Conservation (phyloP, 2,329 filamentous ascomycete species). For the Fusarium newnesense region DNA sequence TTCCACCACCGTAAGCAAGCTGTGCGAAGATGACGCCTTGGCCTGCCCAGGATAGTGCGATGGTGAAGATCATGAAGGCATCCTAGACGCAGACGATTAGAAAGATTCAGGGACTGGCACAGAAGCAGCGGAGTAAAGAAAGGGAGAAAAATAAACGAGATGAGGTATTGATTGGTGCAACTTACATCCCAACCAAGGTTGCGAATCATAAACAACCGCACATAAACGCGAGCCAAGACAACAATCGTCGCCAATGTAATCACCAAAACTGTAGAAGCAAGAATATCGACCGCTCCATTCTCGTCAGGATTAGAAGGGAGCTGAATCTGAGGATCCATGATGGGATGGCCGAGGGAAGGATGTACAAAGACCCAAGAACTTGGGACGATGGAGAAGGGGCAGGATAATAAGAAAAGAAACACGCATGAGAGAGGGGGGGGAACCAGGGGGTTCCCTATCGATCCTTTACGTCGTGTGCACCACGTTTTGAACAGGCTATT, state of each 20-base stretch:
- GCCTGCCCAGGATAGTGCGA: conserved; percentile 50
- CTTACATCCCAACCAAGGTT: conserved; percentile 59
- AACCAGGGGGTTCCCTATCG: not conserved
- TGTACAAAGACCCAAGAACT: conserved; percentile 18
- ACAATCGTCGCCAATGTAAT: conserved; percentile 51
- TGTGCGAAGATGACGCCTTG: conserved; percentile 53
- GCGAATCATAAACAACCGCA: conserved; percentile 57
- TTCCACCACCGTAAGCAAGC: conserved; percentile 57
- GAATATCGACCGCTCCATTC: conserved; percentile 51
- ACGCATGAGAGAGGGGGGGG: not conserved
- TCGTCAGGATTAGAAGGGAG: conserved; percentile 48
- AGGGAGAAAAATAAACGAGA: not conserved
- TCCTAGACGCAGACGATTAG: conserved; percentile 35
- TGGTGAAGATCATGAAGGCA: conserved; percentile 43
- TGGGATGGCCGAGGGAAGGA: not conserved
- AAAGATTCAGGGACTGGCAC: not conserved
- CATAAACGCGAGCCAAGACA: conserved; percentile 57
- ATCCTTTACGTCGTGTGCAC: conserved; percentile 1
- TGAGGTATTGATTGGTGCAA: not conserved
- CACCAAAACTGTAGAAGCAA: conserved; percentile 53
- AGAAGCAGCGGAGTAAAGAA: not conserved
- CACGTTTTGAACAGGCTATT: conserved; percentile 14
- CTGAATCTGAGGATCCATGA: conserved; percentile 31
- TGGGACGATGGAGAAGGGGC: conserved; percentile 7
- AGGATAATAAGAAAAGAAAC: conserved; percentile 24